Evolutionary conservation across 805 yeast species (phyloP), one percentile per base, ranked within the genome.

Genomic region (Cyberlindnera euphorbiiphila): DNA sequence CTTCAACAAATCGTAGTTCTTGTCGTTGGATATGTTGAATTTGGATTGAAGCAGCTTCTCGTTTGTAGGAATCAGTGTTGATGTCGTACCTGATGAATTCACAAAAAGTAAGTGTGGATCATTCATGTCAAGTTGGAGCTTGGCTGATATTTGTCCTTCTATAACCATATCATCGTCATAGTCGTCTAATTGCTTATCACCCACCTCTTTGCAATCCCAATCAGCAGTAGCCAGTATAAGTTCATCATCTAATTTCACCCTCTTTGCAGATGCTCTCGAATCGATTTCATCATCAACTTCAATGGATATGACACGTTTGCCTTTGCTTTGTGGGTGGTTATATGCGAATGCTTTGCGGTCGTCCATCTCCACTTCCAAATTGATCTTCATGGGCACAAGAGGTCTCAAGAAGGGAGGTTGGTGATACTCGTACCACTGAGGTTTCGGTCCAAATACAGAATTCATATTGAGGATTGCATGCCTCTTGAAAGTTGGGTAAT

Each of bases 1-100:
- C 54, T 83, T 84, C 48, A 93, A 67, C 36, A 82, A 63, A 41
- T 86, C 95, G 59, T 93, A 93, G 29, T 82, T 84, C 29, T 75
- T 72, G 60, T 93, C 98, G 61, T 93, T 93, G 7, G 97, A 88
- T 26, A 91, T 72, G 57, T 85, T 84, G 62, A 84, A 87, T 47
- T 83, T 81, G 41, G 69, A 58, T 25, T 72, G 70, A 15, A 86
- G 51, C 20, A 68, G 56, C 43, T 71, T 71, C 32, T 80, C 85
- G 41, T 65, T 72, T 2, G 70, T 59, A 3, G 89, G 84, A 6
- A 75, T 61, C 20, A 51, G 36, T 12, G 56, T 43, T 9, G 20
- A 16, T 14, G n/a, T n/a, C n/a, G 46, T 39, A 28, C 42, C 46
- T 6, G 38, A 33, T 27, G 39, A 32, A 9, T 76, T 73, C 17